A percentile compares a stretch with the other conserved stretches of the same genome.
phyloP scores from a whole-genome alignment of 768 basidiomycete genomes.

The Suillus plorans region DNA sequence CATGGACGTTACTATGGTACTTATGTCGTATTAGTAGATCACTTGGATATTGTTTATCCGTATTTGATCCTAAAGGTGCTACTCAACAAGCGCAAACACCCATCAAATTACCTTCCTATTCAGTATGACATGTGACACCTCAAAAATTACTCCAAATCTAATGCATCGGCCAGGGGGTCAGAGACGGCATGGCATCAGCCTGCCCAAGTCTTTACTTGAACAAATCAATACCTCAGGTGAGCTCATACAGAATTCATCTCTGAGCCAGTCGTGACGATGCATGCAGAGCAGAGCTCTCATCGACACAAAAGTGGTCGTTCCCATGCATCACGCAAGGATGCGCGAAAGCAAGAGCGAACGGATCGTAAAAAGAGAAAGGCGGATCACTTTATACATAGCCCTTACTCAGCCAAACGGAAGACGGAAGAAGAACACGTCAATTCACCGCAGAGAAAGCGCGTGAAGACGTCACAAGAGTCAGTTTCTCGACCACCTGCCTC shows the following conservation, averaged over 20 bases:
- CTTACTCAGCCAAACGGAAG: slow-evolving; percentile 34
- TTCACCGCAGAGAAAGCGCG: slow-evolving; percentile 37
- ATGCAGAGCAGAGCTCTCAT: slow-evolving; percentile 7
- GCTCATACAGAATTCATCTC: not conserved
- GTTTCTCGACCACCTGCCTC: not conserved
- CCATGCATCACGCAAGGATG: slow-evolving; percentile 53
- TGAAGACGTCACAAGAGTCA: slow-evolving; percentile 41
- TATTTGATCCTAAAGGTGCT: slow-evolving; percentile 6
- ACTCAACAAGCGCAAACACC: not conserved
- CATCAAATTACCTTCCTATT: not conserved
- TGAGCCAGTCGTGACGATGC: not conserved
- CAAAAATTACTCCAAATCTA: not conserved
- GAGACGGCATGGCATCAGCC: slow-evolving; percentile 20
- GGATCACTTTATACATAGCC: slow-evolving; percentile 42
- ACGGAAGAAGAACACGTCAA: slow-evolving; percentile 46
- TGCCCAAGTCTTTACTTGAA: slow-evolving; percentile 29
- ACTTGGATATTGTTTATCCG: slow-evolving; percentile 8
- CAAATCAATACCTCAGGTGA: slow-evolving; percentile 21
- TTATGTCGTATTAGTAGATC: not conserved
- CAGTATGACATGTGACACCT: not conserved
- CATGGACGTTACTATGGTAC: slow-evolving; percentile 11
- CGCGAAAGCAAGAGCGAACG: slow-evolving; percentile 60
- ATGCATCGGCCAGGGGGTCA: slow-evolving; percentile 14
- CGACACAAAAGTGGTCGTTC: slow-evolving; percentile 9
- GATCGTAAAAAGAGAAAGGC: slow-evolving; percentile 65